Evolutionary conservation across 2,329 filamentous ascomycete genomes (phyloP).

Genomic region (Colletotrichum musicola): DNA sequence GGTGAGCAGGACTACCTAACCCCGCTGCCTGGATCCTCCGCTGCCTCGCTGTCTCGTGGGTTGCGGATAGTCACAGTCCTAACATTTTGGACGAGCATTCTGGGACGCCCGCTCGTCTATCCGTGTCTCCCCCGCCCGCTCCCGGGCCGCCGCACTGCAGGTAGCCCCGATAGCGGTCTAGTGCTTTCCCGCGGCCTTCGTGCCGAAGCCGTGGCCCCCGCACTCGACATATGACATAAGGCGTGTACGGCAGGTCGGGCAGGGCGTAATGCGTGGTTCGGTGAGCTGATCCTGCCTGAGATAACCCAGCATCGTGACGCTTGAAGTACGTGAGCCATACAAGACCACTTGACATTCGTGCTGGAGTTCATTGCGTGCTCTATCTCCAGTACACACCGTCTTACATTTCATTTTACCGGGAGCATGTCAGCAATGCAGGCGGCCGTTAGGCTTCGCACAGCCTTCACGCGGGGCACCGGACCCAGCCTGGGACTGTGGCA

Average conservation of each 20-base stretch:
- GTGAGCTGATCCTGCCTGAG: neutral
- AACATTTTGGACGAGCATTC: neutral
- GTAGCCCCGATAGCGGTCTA: neutral
- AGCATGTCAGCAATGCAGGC: conserved; percentile 52
- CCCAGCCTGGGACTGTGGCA: conserved; percentile 72
- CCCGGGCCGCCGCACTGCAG: neutral
- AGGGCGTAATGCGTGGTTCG: neutral
- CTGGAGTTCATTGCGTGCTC: too few species aligned
- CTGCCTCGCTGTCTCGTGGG: conserved; percentile 4
- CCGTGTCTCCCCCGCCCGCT: conserved; percentile 2
- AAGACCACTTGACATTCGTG: neutral
- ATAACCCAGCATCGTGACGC: neutral
- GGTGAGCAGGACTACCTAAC: neutral
- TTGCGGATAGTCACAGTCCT: neutral
- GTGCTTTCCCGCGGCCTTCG: conserved; percentile 8
- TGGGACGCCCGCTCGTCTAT: neutral
- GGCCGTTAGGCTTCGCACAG: conserved; percentile 62
- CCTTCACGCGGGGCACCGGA: conserved; percentile 60
- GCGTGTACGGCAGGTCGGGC: neutral
- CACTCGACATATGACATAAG: conserved; percentile 13
- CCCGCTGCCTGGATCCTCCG: conserved; percentile 9
- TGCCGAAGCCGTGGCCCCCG: conserved; percentile 6
- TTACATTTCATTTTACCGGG: neutral
- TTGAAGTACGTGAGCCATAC: neutral
- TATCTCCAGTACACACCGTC: neutral